Base-by-base conservation (phyloP, 2,329 filamentous ascomycete genomes). In the Madurella fahalii region DNA sequence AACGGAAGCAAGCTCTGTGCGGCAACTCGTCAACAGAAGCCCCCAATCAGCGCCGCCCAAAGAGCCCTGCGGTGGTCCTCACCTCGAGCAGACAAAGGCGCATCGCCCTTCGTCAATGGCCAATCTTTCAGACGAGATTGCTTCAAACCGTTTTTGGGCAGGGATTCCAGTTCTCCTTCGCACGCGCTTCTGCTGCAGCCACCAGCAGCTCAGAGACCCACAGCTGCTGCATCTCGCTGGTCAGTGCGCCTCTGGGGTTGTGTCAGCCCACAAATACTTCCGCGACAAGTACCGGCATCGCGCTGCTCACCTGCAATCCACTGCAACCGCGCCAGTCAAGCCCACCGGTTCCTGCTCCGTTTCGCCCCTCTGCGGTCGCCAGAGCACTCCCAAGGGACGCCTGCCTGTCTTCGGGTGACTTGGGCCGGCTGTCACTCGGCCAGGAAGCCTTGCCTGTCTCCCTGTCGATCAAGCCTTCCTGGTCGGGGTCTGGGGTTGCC, bases 131-230 rank as follows among this genome's bases (percentile, higher is more conserved):
- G 53, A 61, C 60, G 60, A 65, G 61, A 65, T 64, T 65, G 59
- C 60, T 61, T 56, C 58, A 60, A 41, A 57, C 61, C 61, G 63
- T 65, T 64, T 61, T 47, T 50, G 50, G 56, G 60, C 60, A 65
- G 57, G 61, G 63, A 62, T 63, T 53, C 52, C 47, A 56, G 54
- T 57, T 60, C 52, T 46, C 47, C 45, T 52, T 47, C 53, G 53
- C 60, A 58, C 60, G 60, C 59, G 59, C 55, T 54, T 51, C 15
- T 53, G 52, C 58, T 61, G 61, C 60, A 63, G 57, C 60, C 56
- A 57, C 53, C 45, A 45, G 53, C 37, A 17, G 40, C 39, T 46
- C 53, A 34, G 43, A 39, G 44, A 16, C 47, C 58, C 55, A 58
- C 57, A 54, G 47, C 32, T 39, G 54, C 49, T 59, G 58, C 57